Evolutionary conservation across 805 yeast genomes (phyloP).

Genomic region (Ogataea thermomethanolica): DNA sequence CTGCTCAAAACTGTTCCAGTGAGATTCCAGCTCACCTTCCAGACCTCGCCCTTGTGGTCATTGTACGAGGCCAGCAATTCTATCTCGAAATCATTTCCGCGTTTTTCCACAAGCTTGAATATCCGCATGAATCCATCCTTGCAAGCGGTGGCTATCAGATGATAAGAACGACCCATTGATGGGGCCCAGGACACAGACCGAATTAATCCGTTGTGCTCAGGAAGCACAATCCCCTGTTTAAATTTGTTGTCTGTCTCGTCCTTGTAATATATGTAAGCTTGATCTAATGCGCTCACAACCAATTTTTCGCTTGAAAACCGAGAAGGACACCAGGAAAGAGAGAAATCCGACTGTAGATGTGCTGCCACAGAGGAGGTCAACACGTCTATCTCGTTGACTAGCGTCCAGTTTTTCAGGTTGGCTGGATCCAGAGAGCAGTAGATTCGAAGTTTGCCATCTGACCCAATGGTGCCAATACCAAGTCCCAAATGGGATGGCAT

Average conservation of each 20-base stretch:
- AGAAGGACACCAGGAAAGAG: conserved; percentile 88
- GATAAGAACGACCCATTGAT: conserved; percentile 85
- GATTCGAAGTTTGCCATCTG: conserved; percentile 80
- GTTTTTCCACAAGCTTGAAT: conserved; percentile 60
- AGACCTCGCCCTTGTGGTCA: conserved; percentile 54
- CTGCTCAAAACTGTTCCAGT: conserved; percentile 91
- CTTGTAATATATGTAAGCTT: conserved; percentile 68
- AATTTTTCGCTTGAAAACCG: conserved; percentile 77
- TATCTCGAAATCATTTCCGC: conserved; percentile 19
- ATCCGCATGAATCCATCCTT: conserved; percentile 91
- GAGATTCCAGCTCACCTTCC: conserved; percentile 94
- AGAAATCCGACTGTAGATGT: conserved; percentile 80
- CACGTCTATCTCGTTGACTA: conserved; percentile 67
- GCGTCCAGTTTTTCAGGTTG: conserved; percentile 79
- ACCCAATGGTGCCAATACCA: conserved; percentile 80
- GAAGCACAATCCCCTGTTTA: conserved; percentile 57
- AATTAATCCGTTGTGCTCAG: conserved; percentile 83
- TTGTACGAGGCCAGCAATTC: conserved; percentile 29
- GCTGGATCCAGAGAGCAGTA: conserved; percentile 89
- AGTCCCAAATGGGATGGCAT: conserved; percentile 83
- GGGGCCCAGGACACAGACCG: conserved; percentile 96
- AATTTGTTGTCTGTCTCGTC: conserved; percentile 48
- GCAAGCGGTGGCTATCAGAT: conserved; percentile 90
- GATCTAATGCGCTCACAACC: conserved; percentile 81
- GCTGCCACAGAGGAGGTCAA: conserved; percentile 70